Percentiles rank a stretch among this genome's conserved stretches.
phyloP scores from a whole-genome alignment of 352 stramenopile species.

The Globisporangium emineosum region DNA sequence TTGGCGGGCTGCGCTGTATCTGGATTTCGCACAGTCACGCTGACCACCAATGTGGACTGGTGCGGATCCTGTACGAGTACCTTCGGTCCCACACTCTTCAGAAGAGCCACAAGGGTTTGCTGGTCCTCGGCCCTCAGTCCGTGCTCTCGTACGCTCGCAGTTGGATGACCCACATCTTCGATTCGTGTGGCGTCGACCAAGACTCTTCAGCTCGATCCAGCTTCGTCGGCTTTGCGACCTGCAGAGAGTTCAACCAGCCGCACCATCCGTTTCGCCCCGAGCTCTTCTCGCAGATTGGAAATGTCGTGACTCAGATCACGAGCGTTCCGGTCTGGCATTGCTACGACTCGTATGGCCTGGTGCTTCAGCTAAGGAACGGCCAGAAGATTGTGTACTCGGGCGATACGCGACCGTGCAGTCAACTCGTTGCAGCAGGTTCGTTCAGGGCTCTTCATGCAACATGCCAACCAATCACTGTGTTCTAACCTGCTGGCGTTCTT shows the following conservation, averaged over 20 bases:
- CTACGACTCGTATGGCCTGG: slow-evolving; percentile 72
- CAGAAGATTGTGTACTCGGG: slow-evolving; percentile 89
- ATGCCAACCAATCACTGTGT: neutral
- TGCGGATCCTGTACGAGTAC: slow-evolving; percentile 85
- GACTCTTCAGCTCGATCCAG: neutral
- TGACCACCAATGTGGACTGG: slow-evolving; percentile 95
- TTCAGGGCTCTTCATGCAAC: neutral
- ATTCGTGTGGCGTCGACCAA: neutral
- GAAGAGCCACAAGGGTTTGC: slow-evolving; percentile 18
- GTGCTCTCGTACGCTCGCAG: slow-evolving; percentile 56
- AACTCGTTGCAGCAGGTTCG: slow-evolving; percentile 38
- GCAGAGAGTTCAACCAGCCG: slow-evolving; percentile 50
- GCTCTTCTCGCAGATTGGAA: slow-evolving; percentile 32
- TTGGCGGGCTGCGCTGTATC: slow-evolving; percentile 80
- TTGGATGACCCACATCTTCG: slow-evolving; percentile 34
- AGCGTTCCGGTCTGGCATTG: slow-evolving; percentile 83
- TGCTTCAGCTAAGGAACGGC: slow-evolving; percentile 44
- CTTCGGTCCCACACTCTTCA: slow-evolving; percentile 24
- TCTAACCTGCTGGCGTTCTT: neutral
- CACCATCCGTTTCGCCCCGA: slow-evolving; percentile 20
- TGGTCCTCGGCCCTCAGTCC: slow-evolving; percentile 50
- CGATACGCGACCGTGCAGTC: slow-evolving; percentile 90
- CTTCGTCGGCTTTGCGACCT: slow-evolving; percentile 35
- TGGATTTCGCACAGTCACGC: slow-evolving; percentile 98
- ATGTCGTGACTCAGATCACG: slow-evolving; percentile 29